Evolutionary conservation across 352 stramenopile genomes (phyloP).

Genomic region (Phytophthora citrophthora): DNA sequence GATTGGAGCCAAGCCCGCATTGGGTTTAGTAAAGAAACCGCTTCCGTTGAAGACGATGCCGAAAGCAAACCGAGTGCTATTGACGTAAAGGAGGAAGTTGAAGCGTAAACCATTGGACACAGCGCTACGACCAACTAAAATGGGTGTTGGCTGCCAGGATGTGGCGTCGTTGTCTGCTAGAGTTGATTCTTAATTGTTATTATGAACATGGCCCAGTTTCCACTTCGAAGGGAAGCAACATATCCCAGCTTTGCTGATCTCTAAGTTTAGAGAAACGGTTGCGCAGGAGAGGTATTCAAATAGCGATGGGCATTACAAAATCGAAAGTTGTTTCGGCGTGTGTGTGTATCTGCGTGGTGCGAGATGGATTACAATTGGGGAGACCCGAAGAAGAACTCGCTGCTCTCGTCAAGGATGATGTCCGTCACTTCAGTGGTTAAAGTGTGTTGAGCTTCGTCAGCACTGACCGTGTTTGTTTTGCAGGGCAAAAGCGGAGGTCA

Average conservation of each 20-base stretch:
- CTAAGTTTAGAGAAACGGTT: slow-evolving; percentile 32
- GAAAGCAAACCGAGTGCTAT: slow-evolving; percentile 7
- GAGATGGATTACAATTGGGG: slow-evolving; percentile 87
- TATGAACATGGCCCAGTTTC: not conserved
- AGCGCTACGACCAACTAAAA: slow-evolving; percentile 4
- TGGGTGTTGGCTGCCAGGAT: not conserved
- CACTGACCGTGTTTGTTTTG: not conserved
- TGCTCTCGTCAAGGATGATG: slow-evolving; percentile 78
- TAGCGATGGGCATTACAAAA: not conserved
- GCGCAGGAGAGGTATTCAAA: slow-evolving; percentile 7
- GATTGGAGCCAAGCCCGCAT: slow-evolving; percentile 82
- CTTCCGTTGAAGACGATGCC: slow-evolving; percentile 21
- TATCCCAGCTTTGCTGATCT: not conserved
- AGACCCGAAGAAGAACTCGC: slow-evolving; percentile 83
- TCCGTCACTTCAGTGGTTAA: slow-evolving; percentile 27
- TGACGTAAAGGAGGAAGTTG: slow-evolving; percentile 21
- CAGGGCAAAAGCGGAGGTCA: slow-evolving; percentile 77
- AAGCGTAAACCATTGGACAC: slow-evolving; percentile 6
- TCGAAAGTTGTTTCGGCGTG: slow-evolving; percentile 1
- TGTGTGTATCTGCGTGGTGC: not conserved
- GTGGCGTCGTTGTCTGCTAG: not conserved
- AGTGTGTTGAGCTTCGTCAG: not conserved
- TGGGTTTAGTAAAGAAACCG: slow-evolving; percentile 33
- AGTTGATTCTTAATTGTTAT: not conserved
- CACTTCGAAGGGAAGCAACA: not conserved